phyloP scores from a whole-genome alignment of 202 grass and related monocot genomes.

The Alloteropsis angusta region DNA sequence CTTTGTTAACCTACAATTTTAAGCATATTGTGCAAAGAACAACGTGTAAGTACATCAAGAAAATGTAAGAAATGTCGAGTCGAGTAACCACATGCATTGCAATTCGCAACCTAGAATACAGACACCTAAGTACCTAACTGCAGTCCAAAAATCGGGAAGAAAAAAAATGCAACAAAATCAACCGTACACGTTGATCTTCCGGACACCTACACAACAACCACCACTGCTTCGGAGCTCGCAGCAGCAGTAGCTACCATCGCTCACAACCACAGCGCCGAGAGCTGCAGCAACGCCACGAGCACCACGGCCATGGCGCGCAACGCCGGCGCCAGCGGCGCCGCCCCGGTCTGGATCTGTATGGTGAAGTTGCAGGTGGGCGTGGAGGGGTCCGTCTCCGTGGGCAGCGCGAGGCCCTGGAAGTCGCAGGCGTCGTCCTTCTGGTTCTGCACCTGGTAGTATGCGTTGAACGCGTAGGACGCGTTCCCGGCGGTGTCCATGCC shows the following conservation, averaged over 20 bases:
- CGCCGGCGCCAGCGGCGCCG: not conserved
- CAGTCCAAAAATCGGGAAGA: not conserved
- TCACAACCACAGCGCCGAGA: not conserved
- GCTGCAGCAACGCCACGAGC: not conserved
- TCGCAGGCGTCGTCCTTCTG: constrained; percentile 34
- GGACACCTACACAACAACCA: not conserved
- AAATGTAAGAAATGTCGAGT: too few relatives aligned
- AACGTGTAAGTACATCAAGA: too few relatives aligned
- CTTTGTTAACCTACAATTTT: too few relatives aligned
- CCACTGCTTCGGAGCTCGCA: too few relatives aligned
- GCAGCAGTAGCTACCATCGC: not conserved
- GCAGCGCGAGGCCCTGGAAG: constrained; percentile 36
- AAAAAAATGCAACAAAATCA: not conserved
- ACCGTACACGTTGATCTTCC: not conserved
- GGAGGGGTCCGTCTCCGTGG: constrained; percentile 23
- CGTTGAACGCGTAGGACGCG: constrained; percentile 48
- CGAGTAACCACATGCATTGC: not conserved
- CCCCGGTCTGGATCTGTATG: constrained; percentile 27
- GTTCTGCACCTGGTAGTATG: constrained; percentile 41
- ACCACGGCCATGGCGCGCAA: not conserved
- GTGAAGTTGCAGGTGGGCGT: constrained; percentile 38
- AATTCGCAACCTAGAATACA: not conserved
- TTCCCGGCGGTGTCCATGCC: constrained; percentile 44
- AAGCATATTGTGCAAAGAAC: too few relatives aligned
- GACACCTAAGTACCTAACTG: not conserved